A percentile compares a stretch with the other conserved stretches of the same genome.
Conservation (phyloP, 805 yeast species). For the Blastobotrys peoriensis region DNA sequence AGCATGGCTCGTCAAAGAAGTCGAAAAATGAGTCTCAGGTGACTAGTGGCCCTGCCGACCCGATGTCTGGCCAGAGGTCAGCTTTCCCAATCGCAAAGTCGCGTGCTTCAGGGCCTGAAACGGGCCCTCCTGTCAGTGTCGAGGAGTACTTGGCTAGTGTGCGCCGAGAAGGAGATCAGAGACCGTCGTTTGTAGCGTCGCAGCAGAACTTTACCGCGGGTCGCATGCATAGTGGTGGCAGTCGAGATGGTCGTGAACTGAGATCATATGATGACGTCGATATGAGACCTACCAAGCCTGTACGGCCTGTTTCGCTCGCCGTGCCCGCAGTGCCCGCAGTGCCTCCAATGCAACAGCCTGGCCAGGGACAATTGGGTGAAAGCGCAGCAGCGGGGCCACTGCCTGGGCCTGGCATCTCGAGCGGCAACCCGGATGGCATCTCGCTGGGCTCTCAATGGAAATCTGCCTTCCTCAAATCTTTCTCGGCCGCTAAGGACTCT, state of each 20-base stretch:
- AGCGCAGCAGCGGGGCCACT: too few species aligned
- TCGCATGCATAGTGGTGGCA: background rate
- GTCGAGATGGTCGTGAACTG: background rate
- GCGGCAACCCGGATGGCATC: background rate
- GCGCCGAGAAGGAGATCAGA: conserved; percentile 13
- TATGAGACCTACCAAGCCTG: background rate
- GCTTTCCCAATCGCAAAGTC: conserved; percentile 26
- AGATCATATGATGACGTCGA: background rate
- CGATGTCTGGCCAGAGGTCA: conserved; percentile 24
- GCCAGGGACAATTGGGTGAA: too few species aligned
- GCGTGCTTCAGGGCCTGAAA: too few species aligned
- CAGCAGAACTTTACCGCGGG: background rate
- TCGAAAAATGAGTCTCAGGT: too few species aligned
- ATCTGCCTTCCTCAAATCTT: background rate
- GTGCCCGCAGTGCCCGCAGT: background rate
- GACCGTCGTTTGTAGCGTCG: conserved; percentile 4
- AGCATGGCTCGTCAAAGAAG: too few species aligned
- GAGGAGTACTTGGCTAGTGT: conserved; percentile 13
- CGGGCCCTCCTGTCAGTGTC: background rate
- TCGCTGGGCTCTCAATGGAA: background rate
- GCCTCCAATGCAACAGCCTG: too few species aligned
- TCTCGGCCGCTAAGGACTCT: background rate
- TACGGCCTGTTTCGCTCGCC: background rate
- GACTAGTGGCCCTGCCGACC: conserved; percentile 24
- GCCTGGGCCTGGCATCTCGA: background rate